phyloP scores from a whole-genome alignment of 2,329 filamentous ascomycete species.

The Xylariaceae sp. region DNA sequence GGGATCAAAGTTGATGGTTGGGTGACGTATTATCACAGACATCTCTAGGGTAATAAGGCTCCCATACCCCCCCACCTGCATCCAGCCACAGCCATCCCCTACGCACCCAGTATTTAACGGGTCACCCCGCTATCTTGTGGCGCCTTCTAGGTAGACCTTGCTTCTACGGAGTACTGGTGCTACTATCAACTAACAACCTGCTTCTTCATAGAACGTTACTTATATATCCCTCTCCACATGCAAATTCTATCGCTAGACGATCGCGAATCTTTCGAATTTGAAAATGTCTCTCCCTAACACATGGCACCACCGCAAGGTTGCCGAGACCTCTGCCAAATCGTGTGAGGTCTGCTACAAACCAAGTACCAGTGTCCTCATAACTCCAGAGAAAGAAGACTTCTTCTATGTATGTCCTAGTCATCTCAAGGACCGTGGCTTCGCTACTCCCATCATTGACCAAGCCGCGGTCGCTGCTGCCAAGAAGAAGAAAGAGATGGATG shows the following conservation, averaged over 20 bases:
- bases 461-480: conserved; percentile 61
- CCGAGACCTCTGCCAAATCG: conserved; percentile 74
- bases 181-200: no score
- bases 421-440: conserved; percentile 79
- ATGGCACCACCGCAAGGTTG: conserved; percentile 82
- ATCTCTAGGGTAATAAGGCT: no score
- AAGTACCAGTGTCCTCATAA: conserved; percentile 81
- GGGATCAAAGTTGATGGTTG: conserved; percentile 3
- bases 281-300: conserved; percentile 65
- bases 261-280: no score
- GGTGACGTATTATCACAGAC: conserved; percentile 8
- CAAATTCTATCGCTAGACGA: no score
- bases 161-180: no score
- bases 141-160: no score
- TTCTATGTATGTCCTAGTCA: conserved; percentile 88
- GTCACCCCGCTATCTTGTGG: no score
- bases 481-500: conserved; percentile 61
- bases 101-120: no score
- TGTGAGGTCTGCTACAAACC: conserved; percentile 93
- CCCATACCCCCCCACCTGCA: no score
- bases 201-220: no score
- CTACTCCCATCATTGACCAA: conserved; percentile 67
- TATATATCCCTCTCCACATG: no score
- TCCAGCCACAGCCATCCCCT: no score
- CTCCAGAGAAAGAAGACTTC: conserved; percentile 86